Evolutionary conservation across 768 basidiomycete genomes (phyloP), one percentile per base, ranked within the genome.

Genomic region (Daedaleopsis nitida): DNA sequence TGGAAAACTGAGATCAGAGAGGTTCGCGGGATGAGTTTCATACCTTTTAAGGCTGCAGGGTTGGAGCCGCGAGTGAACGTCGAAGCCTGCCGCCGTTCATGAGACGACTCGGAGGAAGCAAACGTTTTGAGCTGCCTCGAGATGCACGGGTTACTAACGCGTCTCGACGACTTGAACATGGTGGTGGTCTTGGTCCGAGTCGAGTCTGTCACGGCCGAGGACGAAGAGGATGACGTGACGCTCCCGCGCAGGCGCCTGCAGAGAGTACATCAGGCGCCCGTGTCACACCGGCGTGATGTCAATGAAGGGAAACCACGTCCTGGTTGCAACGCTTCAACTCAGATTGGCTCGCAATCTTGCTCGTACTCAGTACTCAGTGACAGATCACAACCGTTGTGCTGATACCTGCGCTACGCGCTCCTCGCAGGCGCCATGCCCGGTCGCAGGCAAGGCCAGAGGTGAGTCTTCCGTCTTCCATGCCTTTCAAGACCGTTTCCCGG

Each of bases 21-120:
- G 58, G 44, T 55, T 59, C 44, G 52, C 52, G 58, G 44, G 58
- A 59, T 48, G 47, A 35, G 27, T 21, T 23, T 21, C 24, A 19
- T 44, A 19, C 17, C 21, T 21, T 14, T 13, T 2, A 10, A 27
- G 9, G 16, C n/a, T 43, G 13, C 27, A 32, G 39, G 17, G 39
- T 42, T 13, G 39, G 39, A 42, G 17, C 39, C 39, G 17, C 39
- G 5, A 11, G 3, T 32, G 27, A 32, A 32, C n/a, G n/a, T n/a
- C n/a, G n/a, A n/a, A n/a, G n/a, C n/a, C 27, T 32, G 27, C 27
- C 27, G 27, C n/a, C 27, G 27, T 32, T 32, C 4, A 32, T 3
- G 27, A 32, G 27, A 3, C 7, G 7, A 7, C 3, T 3, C 27
- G 3, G 27, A 32, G 27, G 7, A 32, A 3, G 27, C 4, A 32